Evolutionary conservation across 116 monocot genomes (phyloP).

Genomic region (Dioscorea cayenensis): DNA sequence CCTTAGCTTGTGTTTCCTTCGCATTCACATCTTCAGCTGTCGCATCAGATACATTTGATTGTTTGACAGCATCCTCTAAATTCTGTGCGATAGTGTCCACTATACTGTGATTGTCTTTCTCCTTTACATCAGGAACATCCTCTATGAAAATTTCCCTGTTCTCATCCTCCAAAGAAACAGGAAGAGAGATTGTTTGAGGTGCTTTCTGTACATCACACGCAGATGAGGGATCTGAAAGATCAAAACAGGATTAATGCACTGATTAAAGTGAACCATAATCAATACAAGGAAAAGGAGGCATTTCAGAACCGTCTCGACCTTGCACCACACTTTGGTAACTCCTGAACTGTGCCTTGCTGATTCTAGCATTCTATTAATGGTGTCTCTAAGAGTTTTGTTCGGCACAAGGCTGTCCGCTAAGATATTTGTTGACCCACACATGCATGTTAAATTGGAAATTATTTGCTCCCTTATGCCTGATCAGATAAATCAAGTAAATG

Average conservation of each 20-base stretch:
- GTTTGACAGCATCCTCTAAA: background rate
- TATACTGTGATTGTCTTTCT: background rate
- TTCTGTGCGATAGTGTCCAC: background rate
- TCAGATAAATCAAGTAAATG: background rate
- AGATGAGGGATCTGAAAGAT: background rate
- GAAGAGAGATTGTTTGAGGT: background rate
- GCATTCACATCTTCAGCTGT: background rate
- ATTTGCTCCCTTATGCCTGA: constrained; percentile 53
- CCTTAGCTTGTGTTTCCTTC: background rate
- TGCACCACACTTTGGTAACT: constrained; percentile 32
- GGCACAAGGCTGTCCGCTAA: constrained; percentile 58
- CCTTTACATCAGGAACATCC: background rate
- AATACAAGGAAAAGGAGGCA: background rate
- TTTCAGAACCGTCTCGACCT: constrained; percentile 2
- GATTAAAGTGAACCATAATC: background rate
- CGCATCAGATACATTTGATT: background rate
- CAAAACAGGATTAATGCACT: background rate
- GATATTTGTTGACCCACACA: constrained; percentile 43
- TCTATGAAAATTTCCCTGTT: background rate
- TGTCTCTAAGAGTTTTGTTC: constrained; percentile 51
- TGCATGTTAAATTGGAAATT: constrained; percentile 39
- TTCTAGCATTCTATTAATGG: constrained; percentile 48
- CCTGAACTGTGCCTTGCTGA: constrained; percentile 43
- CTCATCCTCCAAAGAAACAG: background rate
- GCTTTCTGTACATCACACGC: background rate